A percentile compares a stretch with the other conserved stretches of the same genome.
phyloP scores from a whole-genome alignment of 108 stramenopile species.

The Pseudonitzschia pungens region DNA sequence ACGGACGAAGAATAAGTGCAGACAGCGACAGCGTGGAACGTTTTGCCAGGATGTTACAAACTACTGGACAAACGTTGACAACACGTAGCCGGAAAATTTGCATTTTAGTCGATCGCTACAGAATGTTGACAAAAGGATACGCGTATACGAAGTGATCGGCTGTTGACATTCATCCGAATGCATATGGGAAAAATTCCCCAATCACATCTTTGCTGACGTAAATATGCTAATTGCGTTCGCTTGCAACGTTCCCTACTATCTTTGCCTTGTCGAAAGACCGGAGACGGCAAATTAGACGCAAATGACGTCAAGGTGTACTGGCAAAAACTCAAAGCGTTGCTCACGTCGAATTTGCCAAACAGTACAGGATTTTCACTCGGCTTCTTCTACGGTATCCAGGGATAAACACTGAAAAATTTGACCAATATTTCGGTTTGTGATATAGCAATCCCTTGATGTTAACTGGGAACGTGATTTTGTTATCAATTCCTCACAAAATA shows the following conservation, averaged over 20 bases:
- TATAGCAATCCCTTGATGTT: too few species aligned
- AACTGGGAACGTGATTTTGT: too few species aligned
- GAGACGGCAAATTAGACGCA: slow-evolving; percentile 61
- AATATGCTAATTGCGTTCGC: background rate
- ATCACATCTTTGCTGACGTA: background rate
- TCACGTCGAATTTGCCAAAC: slow-evolving; percentile 79
- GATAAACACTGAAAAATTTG: background rate
- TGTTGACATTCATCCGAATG: background rate
- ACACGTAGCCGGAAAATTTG: background rate
- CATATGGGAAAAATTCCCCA: background rate
- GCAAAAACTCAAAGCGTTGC: slow-evolving; percentile 64
- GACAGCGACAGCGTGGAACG: background rate
- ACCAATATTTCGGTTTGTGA: too few species aligned
- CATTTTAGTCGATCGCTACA: too few species aligned
- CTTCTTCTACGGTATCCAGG: slow-evolving; percentile 75
- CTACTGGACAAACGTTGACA: background rate
- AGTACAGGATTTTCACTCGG: slow-evolving; percentile 85
- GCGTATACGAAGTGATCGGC: too few species aligned
- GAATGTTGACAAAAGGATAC: background rate
- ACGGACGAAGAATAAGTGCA: background rate
- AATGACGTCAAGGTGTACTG: slow-evolving; percentile 82
- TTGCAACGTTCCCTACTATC: background rate
- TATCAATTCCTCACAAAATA: too few species aligned
- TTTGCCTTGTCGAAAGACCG: slow-evolving; percentile 31
- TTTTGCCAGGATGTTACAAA: background rate